A percentile compares a stretch with the other conserved stretches of the same genome.
These are phyloP conservation scores for Flaveria linearis DNA, from an alignment of 129 eudicot species.

Conservation along the genomic window DNA sequence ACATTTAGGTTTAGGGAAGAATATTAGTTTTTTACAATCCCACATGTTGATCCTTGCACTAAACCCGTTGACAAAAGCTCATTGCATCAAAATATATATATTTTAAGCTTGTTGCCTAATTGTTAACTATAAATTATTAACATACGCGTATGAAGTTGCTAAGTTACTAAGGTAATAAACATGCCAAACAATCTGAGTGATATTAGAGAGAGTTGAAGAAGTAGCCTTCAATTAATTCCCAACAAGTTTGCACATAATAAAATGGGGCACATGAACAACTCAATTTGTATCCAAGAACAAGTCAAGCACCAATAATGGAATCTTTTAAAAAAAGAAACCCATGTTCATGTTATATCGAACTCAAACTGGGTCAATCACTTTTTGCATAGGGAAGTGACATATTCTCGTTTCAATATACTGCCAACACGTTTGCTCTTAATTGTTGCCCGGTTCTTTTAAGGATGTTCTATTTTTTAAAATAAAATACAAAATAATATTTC, in stretches of 20 bases:
- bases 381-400: not conserved
- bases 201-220: not conserved
- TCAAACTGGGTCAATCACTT: not conserved
- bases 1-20: no score
- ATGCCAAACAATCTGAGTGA: not conserved
- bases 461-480: not conserved
- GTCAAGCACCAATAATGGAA: not conserved
- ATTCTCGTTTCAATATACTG: not conserved
- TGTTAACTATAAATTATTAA: no score
- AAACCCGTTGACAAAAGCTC: no score
- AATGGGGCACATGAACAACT: slow-evolving; percentile 4
- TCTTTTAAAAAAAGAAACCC: not conserved
- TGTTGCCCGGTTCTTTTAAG: not conserved
- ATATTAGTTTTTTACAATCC: no score
- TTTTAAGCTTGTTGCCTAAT: no score
- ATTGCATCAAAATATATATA: no score
- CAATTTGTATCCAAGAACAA: not conserved
- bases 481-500: not conserved
- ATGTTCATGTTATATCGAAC: slow-evolving; percentile 6
- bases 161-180: not conserved
- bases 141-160: not conserved
- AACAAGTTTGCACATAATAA: not conserved
- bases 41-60: no score
- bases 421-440: not conserved
- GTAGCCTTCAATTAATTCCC: not conserved